Percentiles rank a stretch among this genome's conserved stretches.
Evolutionary conservation across 2,329 filamentous ascomycete species (phyloP).

Genomic region (Xylaria sp.): DNA sequence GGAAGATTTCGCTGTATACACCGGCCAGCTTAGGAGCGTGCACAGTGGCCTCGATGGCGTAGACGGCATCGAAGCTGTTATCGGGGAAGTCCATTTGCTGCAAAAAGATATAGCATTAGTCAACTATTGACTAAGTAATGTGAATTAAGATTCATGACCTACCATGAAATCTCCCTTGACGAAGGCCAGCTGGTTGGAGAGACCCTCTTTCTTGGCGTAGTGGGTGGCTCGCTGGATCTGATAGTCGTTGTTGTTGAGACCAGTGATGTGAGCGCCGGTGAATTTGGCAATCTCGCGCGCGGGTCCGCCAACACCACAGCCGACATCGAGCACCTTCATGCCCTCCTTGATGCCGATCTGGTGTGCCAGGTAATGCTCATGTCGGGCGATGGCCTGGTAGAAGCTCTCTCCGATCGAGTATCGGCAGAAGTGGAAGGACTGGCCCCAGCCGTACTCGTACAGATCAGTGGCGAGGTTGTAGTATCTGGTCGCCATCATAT

Average conservation of each 20-base stretch:
- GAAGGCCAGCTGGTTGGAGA: slow-evolving; percentile 83
- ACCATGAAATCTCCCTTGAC: slow-evolving; percentile 98
- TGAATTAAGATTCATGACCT: no score
- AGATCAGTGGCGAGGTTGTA: slow-evolving; percentile 97
- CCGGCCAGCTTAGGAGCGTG: slow-evolving; percentile 91
- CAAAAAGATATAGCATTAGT: slow-evolving; percentile 17
- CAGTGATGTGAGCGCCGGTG: slow-evolving; percentile 86
- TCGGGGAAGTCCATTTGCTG: slow-evolving; percentile 95
- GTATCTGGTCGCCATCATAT: slow-evolving; percentile 69
- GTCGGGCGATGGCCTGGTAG: slow-evolving; percentile 89
- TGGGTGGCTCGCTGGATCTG: slow-evolving; percentile 93
- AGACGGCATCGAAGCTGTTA: slow-evolving; percentile 92
- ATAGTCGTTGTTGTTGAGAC: slow-evolving; percentile 99
- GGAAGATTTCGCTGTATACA: slow-evolving; percentile 94
- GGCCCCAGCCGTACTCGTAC: slow-evolving; percentile 97
- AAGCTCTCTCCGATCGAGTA: slow-evolving; percentile 90
- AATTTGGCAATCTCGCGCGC: slow-evolving; percentile 97
- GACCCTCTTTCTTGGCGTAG: slow-evolving; percentile 84
- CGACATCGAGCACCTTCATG: slow-evolving; percentile 94
- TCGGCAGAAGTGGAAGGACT: slow-evolving; percentile 97
- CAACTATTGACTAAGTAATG: background rate
- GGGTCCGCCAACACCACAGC: slow-evolving; percentile 95
- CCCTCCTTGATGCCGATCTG: slow-evolving; percentile 85
- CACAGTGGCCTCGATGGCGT: slow-evolving; percentile 96
- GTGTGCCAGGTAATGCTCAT: slow-evolving; percentile 97